These are phyloP conservation scores for Sanghuangporus sanghuang DNA, from an alignment of 1,284 basidiomycete species.

Conservation along the genomic window DNA sequence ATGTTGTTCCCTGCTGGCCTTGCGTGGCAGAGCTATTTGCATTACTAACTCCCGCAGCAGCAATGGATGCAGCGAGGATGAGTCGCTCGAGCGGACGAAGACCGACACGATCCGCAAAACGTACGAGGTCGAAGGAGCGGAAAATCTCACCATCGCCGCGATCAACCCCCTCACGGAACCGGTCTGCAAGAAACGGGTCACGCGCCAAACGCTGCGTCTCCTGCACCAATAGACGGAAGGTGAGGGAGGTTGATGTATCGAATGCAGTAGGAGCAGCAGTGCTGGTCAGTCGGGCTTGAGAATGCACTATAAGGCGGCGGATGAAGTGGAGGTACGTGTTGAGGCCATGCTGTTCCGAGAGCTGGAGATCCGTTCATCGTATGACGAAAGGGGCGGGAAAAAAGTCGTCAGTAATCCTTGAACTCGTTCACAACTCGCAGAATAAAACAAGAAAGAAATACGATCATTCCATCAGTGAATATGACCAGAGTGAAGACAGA, in stretches of 20 bases:
- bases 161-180: conserved; percentile 82
- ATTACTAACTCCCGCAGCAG: conserved; percentile 41
- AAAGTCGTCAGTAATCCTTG: not conserved
- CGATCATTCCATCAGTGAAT: not conserved
- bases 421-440: not conserved
- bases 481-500: not conserved
- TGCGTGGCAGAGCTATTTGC: not conserved
- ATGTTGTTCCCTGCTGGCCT: not conserved
- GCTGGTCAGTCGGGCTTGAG: conserved; percentile 62
- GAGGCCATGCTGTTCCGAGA: conserved; percentile 90
- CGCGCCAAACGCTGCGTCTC: conserved; percentile 82
- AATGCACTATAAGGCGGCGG: conserved; percentile 84
- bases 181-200: conserved; percentile 81
- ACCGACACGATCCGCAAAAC: conserved; percentile 73
- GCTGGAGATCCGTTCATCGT: conserved; percentile 39
- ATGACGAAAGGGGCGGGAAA: not conserved
- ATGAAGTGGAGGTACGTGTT: conserved; percentile 96
- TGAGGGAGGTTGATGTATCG: conserved; percentile 66
- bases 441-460: not conserved
- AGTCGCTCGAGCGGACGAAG: conserved; percentile 76
- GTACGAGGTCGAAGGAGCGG: conserved; percentile 71
- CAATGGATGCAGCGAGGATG: conserved; percentile 69
- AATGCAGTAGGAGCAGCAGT: conserved; percentile 53
- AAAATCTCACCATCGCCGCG: conserved; percentile 78
- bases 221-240: conserved; percentile 80